Base-by-base conservation (phyloP, 192 early-diverging fungal species). In the Coemansia pectinata region DNA sequence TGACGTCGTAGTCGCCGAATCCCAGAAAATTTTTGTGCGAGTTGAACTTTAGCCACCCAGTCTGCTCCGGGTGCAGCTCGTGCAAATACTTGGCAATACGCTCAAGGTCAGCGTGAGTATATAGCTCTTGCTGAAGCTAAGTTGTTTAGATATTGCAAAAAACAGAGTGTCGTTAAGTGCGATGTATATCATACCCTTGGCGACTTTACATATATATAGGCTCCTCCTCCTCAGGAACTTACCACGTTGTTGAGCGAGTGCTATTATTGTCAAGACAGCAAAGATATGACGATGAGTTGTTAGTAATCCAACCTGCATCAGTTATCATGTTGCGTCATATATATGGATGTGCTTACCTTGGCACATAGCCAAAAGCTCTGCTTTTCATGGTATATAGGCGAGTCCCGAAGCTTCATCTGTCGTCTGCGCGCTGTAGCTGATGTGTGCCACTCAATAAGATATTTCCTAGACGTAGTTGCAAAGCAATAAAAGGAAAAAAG, bases 201-300 rank as follows among this genome's bases (percentile, higher is more conserved):
- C 25, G 3, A 25, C 10, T 27, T 7, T 53, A 23, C 39, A 23
- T 62, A 23, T 21, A 21, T 21, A 21, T 21, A 36, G 12, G 19
- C 17, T 7, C n/a, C 25, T 15, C 4, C 53, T 36, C 11, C 5
- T 11, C 11, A 23, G 15, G 9, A n/a, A 77, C 80, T 74, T 83
- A 77, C 81, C 77, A 81, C 74, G 39, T 85, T 85, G 65, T 85
- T 85, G 11, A 85, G 73, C 72, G 83, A 75, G 67, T 85, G 83
- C 83, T 84, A 73, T 58, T 50, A 36, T 38, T 5, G 8, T 17
- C 27, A 42, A 38, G 15, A 17, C 41, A 62, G 48, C 9, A 33
- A 12, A 45, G 14, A 17, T 31, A 25, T 42, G 36, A 4, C 25
- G 23, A 11, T 29, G 27, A 48, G n/a, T 48, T 38, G 52, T 53